These are phyloP conservation scores for Plasmopara halstedii DNA, from an alignment of 352 stramenopile genomes.

Conservation along the genomic window DNA sequence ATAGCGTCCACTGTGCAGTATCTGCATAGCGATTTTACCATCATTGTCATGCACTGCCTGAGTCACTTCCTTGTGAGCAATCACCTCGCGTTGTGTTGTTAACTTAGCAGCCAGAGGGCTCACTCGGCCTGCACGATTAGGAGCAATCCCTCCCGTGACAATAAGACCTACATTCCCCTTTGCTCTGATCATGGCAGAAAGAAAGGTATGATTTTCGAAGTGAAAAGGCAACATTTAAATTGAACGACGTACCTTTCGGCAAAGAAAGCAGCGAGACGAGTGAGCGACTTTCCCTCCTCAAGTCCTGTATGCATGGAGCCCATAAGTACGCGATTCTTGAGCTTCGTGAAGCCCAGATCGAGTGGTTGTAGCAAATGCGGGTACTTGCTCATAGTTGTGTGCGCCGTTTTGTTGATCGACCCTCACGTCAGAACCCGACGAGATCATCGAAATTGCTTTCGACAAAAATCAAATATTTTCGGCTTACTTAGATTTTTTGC, in stretches of 20 bases:
- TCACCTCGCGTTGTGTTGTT: constrained; percentile 83
- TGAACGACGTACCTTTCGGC: constrained; percentile 55
- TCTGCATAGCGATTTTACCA: constrained; percentile 88
- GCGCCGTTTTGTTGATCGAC: neutral
- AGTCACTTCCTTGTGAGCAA: constrained; percentile 90
- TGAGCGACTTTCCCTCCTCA: constrained; percentile 73
- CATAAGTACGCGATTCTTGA: constrained; percentile 87
- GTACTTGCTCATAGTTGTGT: constrained; percentile 54
- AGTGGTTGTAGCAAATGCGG: constrained; percentile 66
- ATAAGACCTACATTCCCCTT: constrained; percentile 92
- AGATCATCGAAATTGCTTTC: no score
- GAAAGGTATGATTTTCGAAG: neutral
- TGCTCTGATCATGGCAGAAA: no score
- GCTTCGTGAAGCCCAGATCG: constrained; percentile 72
- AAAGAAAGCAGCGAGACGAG: constrained; percentile 92
- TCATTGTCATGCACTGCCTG: constrained; percentile 86
- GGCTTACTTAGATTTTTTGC: no score
- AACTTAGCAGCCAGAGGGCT: constrained; percentile 92
- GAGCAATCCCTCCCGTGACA: constrained; percentile 90
- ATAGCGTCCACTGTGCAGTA: constrained; percentile 93
- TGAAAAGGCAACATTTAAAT: neutral
- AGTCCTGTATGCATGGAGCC: constrained; percentile 91
- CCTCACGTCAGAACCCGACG: neutral
- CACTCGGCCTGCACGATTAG: constrained; percentile 91
- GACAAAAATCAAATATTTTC: no score